Base-by-base conservation (phyloP, 2,329 filamentous ascomycete species). In the Furcasterigmium furcatum region DNA sequence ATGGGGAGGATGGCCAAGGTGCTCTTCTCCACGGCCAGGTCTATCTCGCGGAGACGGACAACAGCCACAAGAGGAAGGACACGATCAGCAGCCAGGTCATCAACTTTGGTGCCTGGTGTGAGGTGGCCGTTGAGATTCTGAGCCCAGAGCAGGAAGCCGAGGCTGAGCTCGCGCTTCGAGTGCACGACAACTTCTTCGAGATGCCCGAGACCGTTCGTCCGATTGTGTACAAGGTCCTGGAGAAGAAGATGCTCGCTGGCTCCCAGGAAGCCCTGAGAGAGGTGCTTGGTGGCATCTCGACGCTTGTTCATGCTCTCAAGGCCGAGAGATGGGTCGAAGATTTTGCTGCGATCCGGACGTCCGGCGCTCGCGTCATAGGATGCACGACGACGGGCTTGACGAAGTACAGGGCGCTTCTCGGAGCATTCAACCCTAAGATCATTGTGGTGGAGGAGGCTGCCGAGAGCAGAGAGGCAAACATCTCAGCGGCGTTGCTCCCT, bases 381-480 rank as follows among this genome's bases (percentile, higher is more conserved):
- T 78, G 79, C 42, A 95, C 90, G 0, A 91, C 87, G 0, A 95
- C 90, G 0, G 88, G 89, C 1, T 60, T 95, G 9, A 85, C 84
- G 63, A 95, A 95, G 55, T 92, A 94, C 50, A 81, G 88, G 4
- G 79, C 77, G 1, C 70, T 92, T 3, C 70, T 95, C 19, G 73
- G 82, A 1, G 79, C 79, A 2, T 59, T 92, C 5, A 71, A 77
- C 22, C 87, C 89, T 1, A 79, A 73, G 20, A 72, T 88, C 4
- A 73, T 92, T 13, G 66, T 95, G 30, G 83, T 95, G 41, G 87
- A 94, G 68, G 86, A 94, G 66, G 86, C 87, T 1, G 89, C 88
- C 0, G 88, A 95, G 59, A 87, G 85, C 0, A 75, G 84, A 6
- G 85, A 88, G 58, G 79, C 80, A 7, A 78, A 76, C 41, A 74